Evolutionary conservation across 306 rosid species (phyloP).

Genomic region (Ormosia semicastrata): DNA sequence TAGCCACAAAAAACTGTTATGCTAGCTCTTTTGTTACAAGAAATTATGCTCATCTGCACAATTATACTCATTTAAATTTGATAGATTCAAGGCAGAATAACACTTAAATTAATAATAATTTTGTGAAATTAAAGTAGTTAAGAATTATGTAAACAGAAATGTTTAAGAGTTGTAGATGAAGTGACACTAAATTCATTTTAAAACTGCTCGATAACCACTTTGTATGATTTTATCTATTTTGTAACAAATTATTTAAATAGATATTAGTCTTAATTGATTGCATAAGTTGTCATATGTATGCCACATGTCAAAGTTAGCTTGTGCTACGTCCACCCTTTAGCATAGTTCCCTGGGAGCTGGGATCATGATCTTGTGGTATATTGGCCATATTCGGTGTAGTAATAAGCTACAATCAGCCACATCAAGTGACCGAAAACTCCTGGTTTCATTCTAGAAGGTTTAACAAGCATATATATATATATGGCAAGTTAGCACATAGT

Average conservation of each 20-base stretch:
- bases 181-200: not conserved
- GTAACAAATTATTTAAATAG: not conserved
- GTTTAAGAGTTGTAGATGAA: not conserved
- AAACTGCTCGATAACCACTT: not conserved
- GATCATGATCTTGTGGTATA: not conserved
- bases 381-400: not conserved
- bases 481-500: not conserved
- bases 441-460: not conserved
- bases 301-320: not conserved
- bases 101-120: not conserved
- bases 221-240: not conserved
- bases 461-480: not conserved
- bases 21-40: not conserved
- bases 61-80: not conserved
- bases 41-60: not conserved
- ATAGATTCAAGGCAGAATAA: not conserved
- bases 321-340: not conserved
- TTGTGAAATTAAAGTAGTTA: not conserved
- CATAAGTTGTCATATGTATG: not conserved
- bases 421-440: not conserved
- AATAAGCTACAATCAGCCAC: not conserved
- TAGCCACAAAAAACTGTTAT: not conserved
- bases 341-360: not conserved
- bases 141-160: not conserved
- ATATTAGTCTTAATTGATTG: not conserved